These are phyloP conservation scores for Mesembryanthemum crystallinum DNA, from an alignment of 148 eudicot genomes.

Conservation along the genomic window DNA sequence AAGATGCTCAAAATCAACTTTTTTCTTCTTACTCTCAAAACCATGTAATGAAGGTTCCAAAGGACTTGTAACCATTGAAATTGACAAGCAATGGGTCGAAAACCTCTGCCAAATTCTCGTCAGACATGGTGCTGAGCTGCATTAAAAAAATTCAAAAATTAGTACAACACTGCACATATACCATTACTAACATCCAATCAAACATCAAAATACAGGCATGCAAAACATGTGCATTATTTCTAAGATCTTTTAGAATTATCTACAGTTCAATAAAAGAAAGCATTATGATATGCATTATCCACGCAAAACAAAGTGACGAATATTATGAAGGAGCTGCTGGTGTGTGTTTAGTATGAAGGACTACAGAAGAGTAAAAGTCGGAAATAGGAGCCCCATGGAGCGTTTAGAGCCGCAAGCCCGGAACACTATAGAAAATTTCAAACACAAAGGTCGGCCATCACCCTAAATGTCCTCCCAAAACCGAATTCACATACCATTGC, in stretches of 20 bases:
- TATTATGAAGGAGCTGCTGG: neutral
- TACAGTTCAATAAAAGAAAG: neutral
- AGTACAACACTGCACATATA: slow-evolving; percentile 9
- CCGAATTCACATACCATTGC: too few relatives aligned
- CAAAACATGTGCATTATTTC: neutral
- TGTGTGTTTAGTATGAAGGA: neutral
- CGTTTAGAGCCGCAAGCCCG: neutral
- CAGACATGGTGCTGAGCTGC: slow-evolving; percentile 36
- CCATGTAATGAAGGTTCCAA: slow-evolving; percentile 26
- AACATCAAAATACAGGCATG: neutral
- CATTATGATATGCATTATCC: neutral
- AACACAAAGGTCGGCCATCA: too few relatives aligned
- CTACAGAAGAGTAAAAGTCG: neutral
- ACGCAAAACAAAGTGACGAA: neutral
- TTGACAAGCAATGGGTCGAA: slow-evolving; percentile 25
- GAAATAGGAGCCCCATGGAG: neutral
- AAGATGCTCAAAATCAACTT: slow-evolving; percentile 47
- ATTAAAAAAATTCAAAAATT: slow-evolving; percentile 9
- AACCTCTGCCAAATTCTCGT: slow-evolving; percentile 21
- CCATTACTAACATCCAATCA: neutral
- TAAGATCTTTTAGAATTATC: neutral
- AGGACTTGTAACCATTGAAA: slow-evolving; percentile 31
- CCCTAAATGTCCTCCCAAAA: too few relatives aligned
- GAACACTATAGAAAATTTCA: too few relatives aligned
- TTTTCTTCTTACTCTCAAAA: slow-evolving; percentile 24